Percentiles rank a stretch among this genome's conserved stretches.
These are phyloP conservation scores for Staphylotrichum longicolle DNA, from an alignment of 495 filamentous ascomycete genomes.

Conservation along the genomic window DNA sequence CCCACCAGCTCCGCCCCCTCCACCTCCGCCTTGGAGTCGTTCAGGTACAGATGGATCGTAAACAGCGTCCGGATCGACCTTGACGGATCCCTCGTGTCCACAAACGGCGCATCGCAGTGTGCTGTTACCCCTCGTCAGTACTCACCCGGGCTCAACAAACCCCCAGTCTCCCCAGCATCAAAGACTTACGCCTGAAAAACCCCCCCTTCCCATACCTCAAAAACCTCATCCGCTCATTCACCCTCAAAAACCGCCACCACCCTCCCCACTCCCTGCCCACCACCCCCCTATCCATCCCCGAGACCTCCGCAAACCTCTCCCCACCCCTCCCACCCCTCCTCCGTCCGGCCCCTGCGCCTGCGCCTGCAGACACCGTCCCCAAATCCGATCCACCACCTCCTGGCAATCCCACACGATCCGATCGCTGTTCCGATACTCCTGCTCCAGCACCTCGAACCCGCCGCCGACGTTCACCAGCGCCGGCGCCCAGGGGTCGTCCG, in stretches of 20 bases:
- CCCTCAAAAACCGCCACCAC: conserved; percentile 53
- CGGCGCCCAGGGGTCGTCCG: conserved; percentile 49
- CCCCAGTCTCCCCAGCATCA: not conserved
- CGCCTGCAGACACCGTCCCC: conserved; percentile 47
- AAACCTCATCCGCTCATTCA: conserved; percentile 81
- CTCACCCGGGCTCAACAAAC: not conserved
- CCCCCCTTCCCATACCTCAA: conserved; percentile 72
- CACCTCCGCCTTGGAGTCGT: conserved; percentile 47
- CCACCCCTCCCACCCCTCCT: conserved; percentile 27
- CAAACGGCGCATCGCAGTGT: conserved; percentile 72
- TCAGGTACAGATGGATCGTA: conserved; percentile 85
- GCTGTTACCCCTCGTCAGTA: conserved; percentile 38
- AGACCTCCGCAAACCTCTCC: conserved; percentile 29
- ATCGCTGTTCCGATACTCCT: conserved; percentile 63
- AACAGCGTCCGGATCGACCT: conserved; percentile 58
- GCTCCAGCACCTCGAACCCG: conserved; percentile 55
- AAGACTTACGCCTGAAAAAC: conserved; percentile 65
- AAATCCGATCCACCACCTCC: conserved; percentile 60
- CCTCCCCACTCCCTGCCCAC: conserved; percentile 18
- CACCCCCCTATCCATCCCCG: conserved; percentile 10
- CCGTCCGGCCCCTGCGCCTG: conserved; percentile 8
- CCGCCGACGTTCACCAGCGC: conserved; percentile 69
- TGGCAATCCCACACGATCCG: conserved; percentile 71
- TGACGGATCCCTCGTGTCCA: conserved; percentile 50
- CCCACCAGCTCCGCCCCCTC: conserved; percentile 48